Conservation (phyloP, 345 rosid genomes). For the Theobroma cacao region DNA sequence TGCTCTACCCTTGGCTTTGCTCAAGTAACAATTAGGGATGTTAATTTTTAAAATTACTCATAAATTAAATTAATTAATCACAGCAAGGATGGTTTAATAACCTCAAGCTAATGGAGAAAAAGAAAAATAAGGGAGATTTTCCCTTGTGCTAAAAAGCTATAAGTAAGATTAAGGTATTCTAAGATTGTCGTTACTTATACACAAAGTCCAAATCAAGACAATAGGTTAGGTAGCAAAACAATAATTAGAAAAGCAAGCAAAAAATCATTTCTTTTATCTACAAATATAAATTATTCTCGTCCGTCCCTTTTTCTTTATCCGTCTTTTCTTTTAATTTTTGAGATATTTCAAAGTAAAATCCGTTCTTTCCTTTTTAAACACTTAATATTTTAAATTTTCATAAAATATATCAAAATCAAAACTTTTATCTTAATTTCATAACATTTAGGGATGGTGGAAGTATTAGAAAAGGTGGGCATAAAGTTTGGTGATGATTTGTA, state of each 20-base stretch:
- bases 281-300: too few species aligned
- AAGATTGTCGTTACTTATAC: background rate
- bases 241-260: background rate
- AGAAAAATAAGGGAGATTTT: background rate
- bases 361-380: too few species aligned
- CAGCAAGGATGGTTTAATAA: background rate
- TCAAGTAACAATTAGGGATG: background rate
- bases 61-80: background rate
- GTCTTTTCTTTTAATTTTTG: too few species aligned
- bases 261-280: background rate
- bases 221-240: background rate
- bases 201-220: background rate
- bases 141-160: background rate
- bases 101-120: background rate
- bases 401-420: too few species aligned
- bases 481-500: background rate
- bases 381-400: too few species aligned
- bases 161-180: background rate
- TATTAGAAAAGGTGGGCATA: background rate
- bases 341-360: too few species aligned
- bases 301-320: too few species aligned
- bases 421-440: too few species aligned
- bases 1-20: background rate
- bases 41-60: background rate
- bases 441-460: too few species aligned